A percentile compares a stretch with the other conserved stretches of the same genome.
phyloP scores from a whole-genome alignment of 140 eudicot species.

The Oenanthe javanica region DNA sequence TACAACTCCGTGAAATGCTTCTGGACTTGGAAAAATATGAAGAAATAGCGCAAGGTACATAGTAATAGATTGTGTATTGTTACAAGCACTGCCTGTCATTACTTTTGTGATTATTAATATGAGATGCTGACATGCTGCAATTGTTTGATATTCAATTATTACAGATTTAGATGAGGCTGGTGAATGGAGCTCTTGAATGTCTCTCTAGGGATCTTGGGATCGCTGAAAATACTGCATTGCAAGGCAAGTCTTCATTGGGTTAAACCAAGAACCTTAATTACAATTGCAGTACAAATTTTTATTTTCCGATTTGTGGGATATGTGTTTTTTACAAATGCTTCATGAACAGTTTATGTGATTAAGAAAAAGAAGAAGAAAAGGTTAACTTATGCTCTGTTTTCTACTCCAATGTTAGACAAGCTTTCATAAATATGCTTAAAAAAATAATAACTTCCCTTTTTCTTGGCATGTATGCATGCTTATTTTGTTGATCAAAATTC shows the following conservation, averaged over 20 bases:
- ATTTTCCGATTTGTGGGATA: neutral
- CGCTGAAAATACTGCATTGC: slow-evolving; percentile 78
- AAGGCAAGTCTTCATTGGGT: slow-evolving; percentile 53
- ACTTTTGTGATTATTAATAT: too few species aligned
- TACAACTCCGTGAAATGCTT: too few species aligned
- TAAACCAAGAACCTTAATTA: neutral
- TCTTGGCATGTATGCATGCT: neutral
- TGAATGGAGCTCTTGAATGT: slow-evolving; percentile 94
- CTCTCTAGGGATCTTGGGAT: slow-evolving; percentile 86
- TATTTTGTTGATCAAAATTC: neutral
- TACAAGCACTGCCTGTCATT: too few species aligned
- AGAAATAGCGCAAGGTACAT: too few species aligned
- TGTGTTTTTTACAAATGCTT: neutral
- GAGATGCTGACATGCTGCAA: too few species aligned
- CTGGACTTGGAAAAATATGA: too few species aligned
- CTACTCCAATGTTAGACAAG: neutral
- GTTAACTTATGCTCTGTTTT: neutral
- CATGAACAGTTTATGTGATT: neutral
- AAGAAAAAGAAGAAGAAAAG: neutral
- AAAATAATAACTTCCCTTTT: neutral
- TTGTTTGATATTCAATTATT: too few species aligned
- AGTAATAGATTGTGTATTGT: too few species aligned
- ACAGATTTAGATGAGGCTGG: too few species aligned
- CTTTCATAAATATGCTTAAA: neutral
- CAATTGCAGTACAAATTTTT: neutral